A percentile compares a stretch with the other conserved stretches of the same genome.
Conservation (phyloP, 768 basidiomycete species). For the Pulveroboletus sp. region DNA sequence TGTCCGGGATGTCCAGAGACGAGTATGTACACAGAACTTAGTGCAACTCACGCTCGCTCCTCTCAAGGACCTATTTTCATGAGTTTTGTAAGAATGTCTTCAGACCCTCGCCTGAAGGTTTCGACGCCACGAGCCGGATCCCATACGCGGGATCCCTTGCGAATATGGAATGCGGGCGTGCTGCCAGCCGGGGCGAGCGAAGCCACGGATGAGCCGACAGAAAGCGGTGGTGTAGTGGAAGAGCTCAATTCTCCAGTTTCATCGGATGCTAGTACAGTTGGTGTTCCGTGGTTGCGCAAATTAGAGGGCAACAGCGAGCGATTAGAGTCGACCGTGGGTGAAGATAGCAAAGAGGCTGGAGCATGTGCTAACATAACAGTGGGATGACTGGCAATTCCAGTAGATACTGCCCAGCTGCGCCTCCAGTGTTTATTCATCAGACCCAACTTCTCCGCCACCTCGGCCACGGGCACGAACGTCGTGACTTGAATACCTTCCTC, state of each 20-base stretch:
- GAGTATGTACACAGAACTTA: background rate
- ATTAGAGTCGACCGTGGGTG: slow-evolving; percentile 12
- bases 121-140: slow-evolving; percentile 85
- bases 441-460: slow-evolving; percentile 21
- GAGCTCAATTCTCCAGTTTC: slow-evolving; percentile 6
- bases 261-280: slow-evolving; percentile 2
- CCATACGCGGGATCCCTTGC: slow-evolving; percentile 65
- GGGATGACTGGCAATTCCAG: slow-evolving; percentile 1
- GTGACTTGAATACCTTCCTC: slow-evolving; percentile 59
- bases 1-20: background rate
- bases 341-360: background rate
- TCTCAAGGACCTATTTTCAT: slow-evolving; percentile 75
- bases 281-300: slow-evolving; percentile 5
- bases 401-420: slow-evolving; percentile 18
- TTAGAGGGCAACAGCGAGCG: slow-evolving; percentile 16
- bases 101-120: slow-evolving; percentile 79
- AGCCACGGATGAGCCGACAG: slow-evolving; percentile 53
- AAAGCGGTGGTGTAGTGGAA: slow-evolving; percentile 19
- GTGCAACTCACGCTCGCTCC: slow-evolving; percentile 31
- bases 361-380: background rate
- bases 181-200: slow-evolving; percentile 48
- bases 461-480: slow-evolving; percentile 10
- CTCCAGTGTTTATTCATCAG: slow-evolving; percentile 17
- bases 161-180: slow-evolving; percentile 27
- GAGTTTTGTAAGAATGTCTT: slow-evolving; percentile 81